A percentile compares a stretch with the other conserved stretches of the same genome.
These are phyloP conservation scores for Amauroascus verrucosus DNA, from an alignment of 2,329 filamentous ascomycete genomes.

Conservation along the genomic window DNA sequence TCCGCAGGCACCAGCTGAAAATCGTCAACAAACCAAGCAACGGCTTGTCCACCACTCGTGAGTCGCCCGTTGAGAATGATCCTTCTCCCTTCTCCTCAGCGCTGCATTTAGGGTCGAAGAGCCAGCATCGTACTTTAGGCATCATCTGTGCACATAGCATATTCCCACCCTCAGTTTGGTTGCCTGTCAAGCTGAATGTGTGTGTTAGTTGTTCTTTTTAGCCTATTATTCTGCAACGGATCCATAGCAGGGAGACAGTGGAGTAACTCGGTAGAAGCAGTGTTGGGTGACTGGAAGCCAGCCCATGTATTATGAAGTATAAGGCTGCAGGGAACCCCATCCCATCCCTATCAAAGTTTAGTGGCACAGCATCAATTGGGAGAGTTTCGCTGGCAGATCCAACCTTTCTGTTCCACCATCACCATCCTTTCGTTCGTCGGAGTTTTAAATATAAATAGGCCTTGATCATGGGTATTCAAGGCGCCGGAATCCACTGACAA, in stretches of 20 bases:
- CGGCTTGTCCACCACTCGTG: too few relatives aligned
- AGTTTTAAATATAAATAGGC: too few relatives aligned
- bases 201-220: too few relatives aligned
- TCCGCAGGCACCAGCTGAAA: too few relatives aligned
- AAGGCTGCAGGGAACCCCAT: not conserved
- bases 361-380: not conserved
- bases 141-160: not conserved
- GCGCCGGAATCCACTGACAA: not conserved
- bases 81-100: not conserved
- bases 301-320: not conserved
- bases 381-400: not conserved
- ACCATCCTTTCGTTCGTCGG: too few relatives aligned
- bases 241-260: not conserved
- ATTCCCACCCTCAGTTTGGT: not conserved
- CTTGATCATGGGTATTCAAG: not conserved
- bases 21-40: too few relatives aligned
- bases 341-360: slow-evolving; percentile 1
- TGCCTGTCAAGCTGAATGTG: too few relatives aligned
- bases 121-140: not conserved
- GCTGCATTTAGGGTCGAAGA: not conserved
- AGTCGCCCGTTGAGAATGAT: not conserved
- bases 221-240: not conserved
- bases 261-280: too few relatives aligned
- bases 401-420: not conserved
- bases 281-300: not conserved